These are phyloP conservation scores for Mollisiaceae sp. DNA, from an alignment of 2,329 filamentous ascomycete genomes.

Conservation along the genomic window DNA sequence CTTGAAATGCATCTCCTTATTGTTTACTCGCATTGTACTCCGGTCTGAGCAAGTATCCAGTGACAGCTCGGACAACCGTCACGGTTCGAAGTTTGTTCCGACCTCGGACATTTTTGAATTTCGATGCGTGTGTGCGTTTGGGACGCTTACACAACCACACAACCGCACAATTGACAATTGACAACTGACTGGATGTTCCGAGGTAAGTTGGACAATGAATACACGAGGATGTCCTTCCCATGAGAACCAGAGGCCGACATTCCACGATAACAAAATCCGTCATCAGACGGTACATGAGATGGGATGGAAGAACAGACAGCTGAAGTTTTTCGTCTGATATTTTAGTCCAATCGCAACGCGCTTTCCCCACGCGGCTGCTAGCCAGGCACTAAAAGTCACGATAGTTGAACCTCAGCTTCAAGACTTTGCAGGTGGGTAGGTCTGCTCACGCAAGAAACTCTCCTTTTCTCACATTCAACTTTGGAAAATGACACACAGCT, in stretches of 20 bases:
- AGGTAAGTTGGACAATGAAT: not conserved
- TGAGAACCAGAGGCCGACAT: not conserved
- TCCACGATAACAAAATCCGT: not conserved
- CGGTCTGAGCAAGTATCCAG: not conserved
- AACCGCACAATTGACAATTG: too few species aligned
- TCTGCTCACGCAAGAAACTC: not conserved
- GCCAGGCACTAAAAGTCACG: constrained; percentile 1
- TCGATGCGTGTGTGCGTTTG: not conserved
- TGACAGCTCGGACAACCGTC: not conserved
- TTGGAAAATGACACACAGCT: not conserved
- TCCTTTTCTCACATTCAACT: not conserved
- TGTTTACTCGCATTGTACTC: not conserved
- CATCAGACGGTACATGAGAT: not conserved
- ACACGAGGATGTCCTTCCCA: not conserved
- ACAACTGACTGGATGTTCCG: not conserved
- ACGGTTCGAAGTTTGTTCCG: not conserved
- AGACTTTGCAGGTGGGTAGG: not conserved
- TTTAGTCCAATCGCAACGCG: not conserved
- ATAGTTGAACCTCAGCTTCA: constrained; percentile 9
- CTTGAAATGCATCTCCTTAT: not conserved
- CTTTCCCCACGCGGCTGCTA: not conserved
- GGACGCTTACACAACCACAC: not conserved
- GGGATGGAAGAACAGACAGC: not conserved
- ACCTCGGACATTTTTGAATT: not conserved
- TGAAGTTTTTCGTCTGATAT: not conserved